Evolutionary conservation across 2,329 filamentous ascomycete species (phyloP).

Genomic region (Trichoderma harzianum): DNA sequence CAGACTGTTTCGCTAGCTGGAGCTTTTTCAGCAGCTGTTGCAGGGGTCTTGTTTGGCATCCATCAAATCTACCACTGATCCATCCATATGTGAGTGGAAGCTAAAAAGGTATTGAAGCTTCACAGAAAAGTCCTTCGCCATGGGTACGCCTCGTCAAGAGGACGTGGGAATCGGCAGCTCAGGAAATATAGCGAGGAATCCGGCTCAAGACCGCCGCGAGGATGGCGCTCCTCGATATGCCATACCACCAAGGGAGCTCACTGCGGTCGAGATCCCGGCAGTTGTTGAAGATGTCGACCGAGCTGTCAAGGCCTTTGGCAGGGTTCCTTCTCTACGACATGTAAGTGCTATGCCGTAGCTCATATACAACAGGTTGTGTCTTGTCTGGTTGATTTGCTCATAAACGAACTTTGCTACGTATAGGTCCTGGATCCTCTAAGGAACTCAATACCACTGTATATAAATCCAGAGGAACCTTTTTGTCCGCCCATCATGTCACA

Average conservation of each 20-base stretch:
- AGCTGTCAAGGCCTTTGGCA: constrained; percentile 41
- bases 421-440: constrained; percentile 48
- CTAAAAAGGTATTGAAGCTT: background rate
- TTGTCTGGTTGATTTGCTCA: background rate
- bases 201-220: background rate
- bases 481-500: constrained; percentile 75
- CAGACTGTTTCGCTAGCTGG: background rate
- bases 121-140: background rate
- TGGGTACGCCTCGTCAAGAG: background rate
- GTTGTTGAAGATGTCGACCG: constrained; percentile 44
- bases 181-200: background rate
- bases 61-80: background rate
- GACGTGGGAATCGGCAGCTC: background rate
- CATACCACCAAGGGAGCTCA: constrained; percentile 35
- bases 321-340: constrained; percentile 37
- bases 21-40: constrained; percentile 3
- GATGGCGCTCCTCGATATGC: constrained; percentile 33
- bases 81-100: background rate
- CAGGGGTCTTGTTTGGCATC: constrained; percentile 4
- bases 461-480: constrained; percentile 76
- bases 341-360: constrained; percentile 27
- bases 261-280: constrained; percentile 43
- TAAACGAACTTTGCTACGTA: background rate
- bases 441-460: constrained; percentile 62
- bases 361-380: background rate